A percentile compares a stretch with the other conserved stretches of the same genome.
phyloP scores from a whole-genome alignment of 164 flowering plant species.

The Tetracentron sinense region DNA sequence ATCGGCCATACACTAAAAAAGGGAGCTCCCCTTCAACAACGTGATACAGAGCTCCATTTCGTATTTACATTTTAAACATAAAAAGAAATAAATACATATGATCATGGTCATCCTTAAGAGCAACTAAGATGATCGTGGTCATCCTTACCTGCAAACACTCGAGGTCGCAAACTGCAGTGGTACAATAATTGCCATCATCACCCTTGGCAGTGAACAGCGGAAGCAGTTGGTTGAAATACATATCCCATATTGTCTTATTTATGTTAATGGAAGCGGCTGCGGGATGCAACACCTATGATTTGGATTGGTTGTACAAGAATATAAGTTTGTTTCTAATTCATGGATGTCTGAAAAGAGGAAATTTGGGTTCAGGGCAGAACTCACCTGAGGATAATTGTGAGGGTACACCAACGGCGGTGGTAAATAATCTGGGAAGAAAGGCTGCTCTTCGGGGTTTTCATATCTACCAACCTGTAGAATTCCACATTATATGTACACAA shows the following conservation, averaged over 20 bases:
- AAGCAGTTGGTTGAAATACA: constrained; percentile 55
- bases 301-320: neutral
- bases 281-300: constrained; percentile 62
- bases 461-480: constrained; percentile 66
- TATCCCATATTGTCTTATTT: constrained; percentile 58
- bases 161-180: constrained; percentile 59
- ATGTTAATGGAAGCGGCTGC: constrained; percentile 54
- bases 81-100: neutral
- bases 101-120: neutral
- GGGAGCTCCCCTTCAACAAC: too few relatives aligned
- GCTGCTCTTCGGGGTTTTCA: constrained; percentile 66
- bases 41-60: too few relatives aligned
- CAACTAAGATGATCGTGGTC: neutral
- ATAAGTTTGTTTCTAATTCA: neutral
- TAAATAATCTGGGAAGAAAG: constrained; percentile 73
- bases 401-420: constrained; percentile 44
- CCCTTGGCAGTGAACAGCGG: constrained; percentile 55
- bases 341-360: neutral
- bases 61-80: too few relatives aligned
- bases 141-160: constrained; percentile 69
- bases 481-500: neutral
- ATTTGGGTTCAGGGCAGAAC: neutral
- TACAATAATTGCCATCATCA: constrained; percentile 75
- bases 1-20: too few relatives aligned
- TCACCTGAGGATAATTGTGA: constrained; percentile 35